phyloP scores from a whole-genome alignment of 192 early-diverging fungal genomes.

The Polychytrium aggregatum region DNA sequence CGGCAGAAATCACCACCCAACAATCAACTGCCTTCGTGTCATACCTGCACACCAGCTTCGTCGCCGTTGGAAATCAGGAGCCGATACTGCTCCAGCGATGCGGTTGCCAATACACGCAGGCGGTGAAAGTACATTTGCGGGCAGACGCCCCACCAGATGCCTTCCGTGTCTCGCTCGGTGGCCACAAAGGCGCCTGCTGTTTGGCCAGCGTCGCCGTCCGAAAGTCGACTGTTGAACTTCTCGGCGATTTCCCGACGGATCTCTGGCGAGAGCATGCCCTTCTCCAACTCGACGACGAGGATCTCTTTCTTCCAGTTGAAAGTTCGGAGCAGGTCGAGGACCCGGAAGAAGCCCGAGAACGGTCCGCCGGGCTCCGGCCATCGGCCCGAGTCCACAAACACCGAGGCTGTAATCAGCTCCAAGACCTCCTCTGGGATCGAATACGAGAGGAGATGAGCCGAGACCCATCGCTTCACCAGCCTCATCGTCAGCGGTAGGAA shows the following conservation, averaged over 20 bases:
- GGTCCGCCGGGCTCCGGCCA: conserved; percentile 50
- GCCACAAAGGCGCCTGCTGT: conserved; percentile 52
- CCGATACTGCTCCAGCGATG: conserved; percentile 47
- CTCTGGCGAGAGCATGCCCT: conserved; percentile 27
- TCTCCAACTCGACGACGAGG: conserved; percentile 66
- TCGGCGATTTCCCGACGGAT: conserved; percentile 22
- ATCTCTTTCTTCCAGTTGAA: conserved; percentile 72
- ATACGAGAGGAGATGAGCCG: conserved; percentile 56
- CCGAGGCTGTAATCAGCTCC: conserved; percentile 60
- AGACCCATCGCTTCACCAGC: conserved; percentile 82
- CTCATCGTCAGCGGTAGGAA: conserved; percentile 71
- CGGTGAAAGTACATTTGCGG: too few species aligned
- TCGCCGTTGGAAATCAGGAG: too few species aligned
- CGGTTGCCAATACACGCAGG: conserved; percentile 52
- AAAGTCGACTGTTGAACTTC: conserved; percentile 9
- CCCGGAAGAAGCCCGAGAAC: conserved; percentile 65
- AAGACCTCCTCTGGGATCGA: conserved; percentile 60
- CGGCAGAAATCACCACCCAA: too few species aligned
- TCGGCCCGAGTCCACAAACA: conserved; percentile 52
- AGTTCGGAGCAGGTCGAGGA: conserved; percentile 53
- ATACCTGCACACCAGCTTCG: too few species aligned
- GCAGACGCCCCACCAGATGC: conserved; percentile 56
- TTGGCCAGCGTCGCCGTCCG: conserved; percentile 11
- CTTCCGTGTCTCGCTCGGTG: conserved; percentile 47
- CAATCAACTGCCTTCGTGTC: too few species aligned